These are phyloP conservation scores for Penicillium goetzii DNA, from an alignment of 495 filamentous ascomycete species.

Conservation along the genomic window DNA sequence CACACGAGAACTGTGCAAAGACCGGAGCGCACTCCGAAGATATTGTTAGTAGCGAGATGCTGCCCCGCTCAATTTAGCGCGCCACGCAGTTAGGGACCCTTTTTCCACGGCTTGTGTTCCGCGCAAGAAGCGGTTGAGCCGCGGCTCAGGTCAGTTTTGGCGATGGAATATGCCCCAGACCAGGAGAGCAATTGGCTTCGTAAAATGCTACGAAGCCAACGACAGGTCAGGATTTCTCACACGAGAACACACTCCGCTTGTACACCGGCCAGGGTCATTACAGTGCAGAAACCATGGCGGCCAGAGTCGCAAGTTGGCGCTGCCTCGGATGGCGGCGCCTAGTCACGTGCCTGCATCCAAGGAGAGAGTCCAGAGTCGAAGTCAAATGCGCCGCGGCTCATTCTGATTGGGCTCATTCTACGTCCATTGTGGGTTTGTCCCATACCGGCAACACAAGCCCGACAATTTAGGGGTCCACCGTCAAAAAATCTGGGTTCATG, in stretches of 20 bases:
- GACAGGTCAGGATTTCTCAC: neutral
- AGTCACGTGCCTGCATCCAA: constrained; percentile 15
- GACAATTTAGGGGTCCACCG: neutral
- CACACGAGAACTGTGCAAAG: neutral
- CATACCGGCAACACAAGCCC: constrained; percentile 4
- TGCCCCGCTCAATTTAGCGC: constrained; percentile 7
- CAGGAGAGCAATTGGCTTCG: neutral
- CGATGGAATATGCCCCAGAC: neutral
- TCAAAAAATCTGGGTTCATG: constrained; percentile 8
- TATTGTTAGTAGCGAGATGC: neutral
- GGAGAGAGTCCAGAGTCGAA: constrained; percentile 4
- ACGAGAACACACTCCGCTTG: neutral
- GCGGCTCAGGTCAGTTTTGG: neutral
- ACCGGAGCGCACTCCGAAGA: neutral
- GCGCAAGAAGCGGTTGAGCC: constrained; percentile 1
- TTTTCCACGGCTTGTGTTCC: constrained; percentile 1
- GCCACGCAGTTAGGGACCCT: neutral
- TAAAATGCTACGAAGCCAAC: neutral
- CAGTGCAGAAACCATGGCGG: neutral
- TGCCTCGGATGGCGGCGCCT: constrained; percentile 3
- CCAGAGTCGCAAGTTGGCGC: constrained; percentile 4
- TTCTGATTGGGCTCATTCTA: constrained; percentile 8
- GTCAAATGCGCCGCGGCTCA: neutral
- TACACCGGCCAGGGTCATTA: constrained; percentile 1
- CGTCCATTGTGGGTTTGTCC: neutral